Evolutionary conservation across 2,329 filamentous ascomycete species (phyloP).

Genomic region (Fusarium sp.): DNA sequence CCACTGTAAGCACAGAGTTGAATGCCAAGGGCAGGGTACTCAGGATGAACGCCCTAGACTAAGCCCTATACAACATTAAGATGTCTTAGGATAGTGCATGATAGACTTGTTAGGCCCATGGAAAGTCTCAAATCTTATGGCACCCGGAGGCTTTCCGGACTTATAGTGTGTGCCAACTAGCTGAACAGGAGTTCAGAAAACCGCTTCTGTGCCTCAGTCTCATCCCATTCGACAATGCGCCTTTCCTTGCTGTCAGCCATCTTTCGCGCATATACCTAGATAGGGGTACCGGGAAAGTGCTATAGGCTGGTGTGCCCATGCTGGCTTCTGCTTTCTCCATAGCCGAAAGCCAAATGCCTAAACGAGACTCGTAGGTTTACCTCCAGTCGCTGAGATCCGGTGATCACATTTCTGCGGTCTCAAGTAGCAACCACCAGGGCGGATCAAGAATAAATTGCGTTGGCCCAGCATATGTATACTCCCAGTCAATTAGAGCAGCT

Average conservation of each 20-base stretch:
- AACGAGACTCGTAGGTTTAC: background rate
- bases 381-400: background rate
- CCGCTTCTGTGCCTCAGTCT: background rate
- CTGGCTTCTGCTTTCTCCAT: background rate
- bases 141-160: background rate
- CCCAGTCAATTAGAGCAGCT: background rate
- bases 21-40: no score
- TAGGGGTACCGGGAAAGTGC: constrained; percentile 21
- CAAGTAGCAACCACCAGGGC: background rate
- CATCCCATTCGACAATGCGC: constrained; percentile 42
- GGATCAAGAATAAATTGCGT: background rate
- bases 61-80: background rate
- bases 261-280: constrained; percentile 51
- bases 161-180: background rate
- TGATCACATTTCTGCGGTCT: background rate
- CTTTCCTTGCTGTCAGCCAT: constrained; percentile 44
- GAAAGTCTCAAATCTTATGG: background rate
- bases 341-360: background rate
- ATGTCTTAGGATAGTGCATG: background rate
- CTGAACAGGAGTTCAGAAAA: background rate
- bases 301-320: background rate
- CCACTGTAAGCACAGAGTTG: background rate
- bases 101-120: background rate
- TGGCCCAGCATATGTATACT: background rate
- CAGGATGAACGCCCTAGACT: background rate